Conservation (phyloP, 1,139 yeast genomes). For the Debaryomyces robertsiae region DNA sequence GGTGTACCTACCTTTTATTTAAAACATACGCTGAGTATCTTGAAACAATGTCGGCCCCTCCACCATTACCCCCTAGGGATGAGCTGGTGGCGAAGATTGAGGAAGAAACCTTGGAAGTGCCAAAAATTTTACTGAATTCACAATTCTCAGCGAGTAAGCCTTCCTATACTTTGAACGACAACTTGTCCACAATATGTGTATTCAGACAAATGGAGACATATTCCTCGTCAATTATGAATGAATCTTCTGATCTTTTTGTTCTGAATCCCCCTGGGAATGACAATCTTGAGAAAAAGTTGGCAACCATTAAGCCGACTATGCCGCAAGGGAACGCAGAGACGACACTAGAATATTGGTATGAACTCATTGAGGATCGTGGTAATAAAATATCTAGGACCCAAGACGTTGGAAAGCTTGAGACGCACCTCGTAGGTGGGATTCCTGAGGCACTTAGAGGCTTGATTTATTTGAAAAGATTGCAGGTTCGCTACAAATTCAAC, state of each 20-base stretch:
- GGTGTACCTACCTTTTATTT: too few relatives aligned
- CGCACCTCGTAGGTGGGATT: constrained; percentile 33
- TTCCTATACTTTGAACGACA: constrained; percentile 17
- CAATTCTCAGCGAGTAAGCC: not conserved
- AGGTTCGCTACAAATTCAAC: constrained; percentile 34
- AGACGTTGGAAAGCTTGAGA: constrained; percentile 27
- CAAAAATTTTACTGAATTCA: constrained; percentile 9
- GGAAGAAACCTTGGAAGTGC: constrained; percentile 5
- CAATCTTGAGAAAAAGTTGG: constrained; percentile 12
- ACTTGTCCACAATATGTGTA: constrained; percentile 31
- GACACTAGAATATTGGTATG: constrained; percentile 27
- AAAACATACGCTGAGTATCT: too few relatives aligned
- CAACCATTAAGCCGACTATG: constrained; percentile 7
- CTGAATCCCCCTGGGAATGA: constrained; percentile 12
- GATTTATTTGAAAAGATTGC: constrained; percentile 38
- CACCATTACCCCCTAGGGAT: constrained; percentile 10
- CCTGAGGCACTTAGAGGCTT: constrained; percentile 33
- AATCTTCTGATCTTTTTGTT: constrained; percentile 36
- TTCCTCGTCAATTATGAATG: constrained; percentile 37
- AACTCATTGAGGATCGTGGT: constrained; percentile 25
- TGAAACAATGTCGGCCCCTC: not conserved
- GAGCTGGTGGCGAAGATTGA: not conserved
- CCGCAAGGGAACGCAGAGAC: constrained; percentile 12
- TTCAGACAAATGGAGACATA: constrained; percentile 38
- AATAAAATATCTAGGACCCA: constrained; percentile 23